These are phyloP conservation scores for Cercospora sp. DNA, from an alignment of 2,329 filamentous ascomycete species.

Conservation along the genomic window DNA sequence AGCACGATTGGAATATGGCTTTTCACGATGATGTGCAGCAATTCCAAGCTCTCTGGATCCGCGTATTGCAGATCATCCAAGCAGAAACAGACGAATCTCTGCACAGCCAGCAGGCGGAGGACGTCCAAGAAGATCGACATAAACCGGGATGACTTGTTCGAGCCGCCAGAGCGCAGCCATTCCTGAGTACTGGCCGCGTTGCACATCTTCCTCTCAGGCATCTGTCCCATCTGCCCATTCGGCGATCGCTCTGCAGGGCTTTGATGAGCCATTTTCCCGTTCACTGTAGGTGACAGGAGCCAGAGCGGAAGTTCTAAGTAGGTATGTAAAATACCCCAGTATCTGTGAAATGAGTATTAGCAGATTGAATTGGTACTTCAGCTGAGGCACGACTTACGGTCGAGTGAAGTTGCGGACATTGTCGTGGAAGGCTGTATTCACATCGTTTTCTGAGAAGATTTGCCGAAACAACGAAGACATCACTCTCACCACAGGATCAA, in stretches of 20 bases:
- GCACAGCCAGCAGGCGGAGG: constrained; percentile 73
- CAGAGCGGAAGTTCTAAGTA: constrained; percentile 70
- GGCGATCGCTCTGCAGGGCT: neutral
- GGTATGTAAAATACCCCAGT: constrained; percentile 59
- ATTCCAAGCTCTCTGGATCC: constrained; percentile 80
- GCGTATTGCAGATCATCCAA: constrained; percentile 90
- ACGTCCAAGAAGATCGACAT: constrained; percentile 89
- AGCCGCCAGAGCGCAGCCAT: constrained; percentile 49
- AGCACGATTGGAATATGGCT: constrained; percentile 79
- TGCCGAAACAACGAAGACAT: constrained; percentile 63
- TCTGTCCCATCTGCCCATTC: constrained; percentile 19
- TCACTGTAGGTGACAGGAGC: constrained; percentile 42
- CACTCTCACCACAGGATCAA: constrained; percentile 62
- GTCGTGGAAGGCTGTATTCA: constrained; percentile 62
- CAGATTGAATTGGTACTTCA: neutral
- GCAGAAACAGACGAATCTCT: constrained; percentile 85
- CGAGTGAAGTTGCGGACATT: constrained; percentile 57
- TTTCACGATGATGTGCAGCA: constrained; percentile 77
- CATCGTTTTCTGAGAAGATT: constrained; percentile 65
- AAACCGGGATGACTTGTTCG: constrained; percentile 64
- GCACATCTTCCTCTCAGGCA: constrained; percentile 33
- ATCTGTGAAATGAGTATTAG: neutral
- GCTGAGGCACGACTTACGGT: constrained; percentile 38
- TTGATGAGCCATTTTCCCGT: constrained; percentile 26
- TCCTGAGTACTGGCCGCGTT: constrained; percentile 43